Evolutionary conservation across 441 rosid genomes (phyloP).

Genomic region (Pelargonium australe): DNA sequence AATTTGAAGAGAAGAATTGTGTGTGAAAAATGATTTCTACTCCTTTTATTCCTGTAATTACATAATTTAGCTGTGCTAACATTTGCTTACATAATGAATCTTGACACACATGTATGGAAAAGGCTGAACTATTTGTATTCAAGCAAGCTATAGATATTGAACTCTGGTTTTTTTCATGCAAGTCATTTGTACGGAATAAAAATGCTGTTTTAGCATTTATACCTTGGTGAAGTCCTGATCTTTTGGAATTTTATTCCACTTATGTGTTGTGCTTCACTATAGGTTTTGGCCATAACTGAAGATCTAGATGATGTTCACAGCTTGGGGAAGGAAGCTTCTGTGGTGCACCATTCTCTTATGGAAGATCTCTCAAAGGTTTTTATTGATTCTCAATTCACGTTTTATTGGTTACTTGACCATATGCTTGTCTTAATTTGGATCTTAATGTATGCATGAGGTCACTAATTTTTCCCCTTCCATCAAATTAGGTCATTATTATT

Average conservation of each 20-base stretch:
- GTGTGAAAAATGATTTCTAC: too few species aligned
- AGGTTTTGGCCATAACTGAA: constrained; percentile 90
- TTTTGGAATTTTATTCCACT: constrained; percentile 15
- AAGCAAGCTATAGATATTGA: too few species aligned
- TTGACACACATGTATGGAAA: too few species aligned
- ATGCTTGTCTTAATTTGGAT: background rate
- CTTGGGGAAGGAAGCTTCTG: constrained; percentile 85
- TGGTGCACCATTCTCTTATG: constrained; percentile 64
- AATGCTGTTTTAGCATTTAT: background rate
- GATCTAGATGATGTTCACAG: constrained; percentile 87
- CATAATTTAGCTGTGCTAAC: too few species aligned
- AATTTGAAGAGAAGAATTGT: too few species aligned
- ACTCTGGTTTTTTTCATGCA: too few species aligned
- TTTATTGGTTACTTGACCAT: constrained; percentile 12
- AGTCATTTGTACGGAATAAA: too few species aligned
- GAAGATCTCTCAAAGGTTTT: constrained; percentile 80
- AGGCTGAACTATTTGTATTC: too few species aligned
- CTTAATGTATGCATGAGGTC: background rate
- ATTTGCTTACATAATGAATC: too few species aligned
- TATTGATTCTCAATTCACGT: constrained; percentile 9
- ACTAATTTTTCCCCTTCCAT: too few species aligned
- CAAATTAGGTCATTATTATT: too few species aligned
- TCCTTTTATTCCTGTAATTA: too few species aligned
- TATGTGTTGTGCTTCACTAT: constrained; percentile 27
- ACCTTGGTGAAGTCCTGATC: background rate